phyloP scores from a whole-genome alignment of 1,284 basidiomycete genomes.

The Papiliotrema flavescens region DNA sequence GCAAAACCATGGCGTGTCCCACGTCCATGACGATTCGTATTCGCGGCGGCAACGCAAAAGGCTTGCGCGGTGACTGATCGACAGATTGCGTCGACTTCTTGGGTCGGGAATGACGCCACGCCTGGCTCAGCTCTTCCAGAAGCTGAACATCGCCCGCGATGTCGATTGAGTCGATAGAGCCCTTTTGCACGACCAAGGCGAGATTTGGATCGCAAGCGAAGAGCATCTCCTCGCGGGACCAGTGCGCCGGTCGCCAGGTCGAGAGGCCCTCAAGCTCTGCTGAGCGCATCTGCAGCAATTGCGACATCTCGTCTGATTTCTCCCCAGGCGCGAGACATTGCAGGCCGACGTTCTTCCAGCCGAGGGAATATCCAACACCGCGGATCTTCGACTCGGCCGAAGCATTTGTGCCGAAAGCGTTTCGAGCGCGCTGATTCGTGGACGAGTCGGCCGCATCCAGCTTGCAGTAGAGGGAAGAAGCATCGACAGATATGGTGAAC shows the following conservation, averaged over 20 bases:
- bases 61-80: background rate
- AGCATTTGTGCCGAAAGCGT: slow-evolving; percentile 36
- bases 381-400: slow-evolving; percentile 27
- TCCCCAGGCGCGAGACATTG: slow-evolving; percentile 36
- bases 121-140: slow-evolving; percentile 25
- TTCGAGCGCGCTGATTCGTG: slow-evolving; percentile 34
- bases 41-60: slow-evolving; percentile 25
- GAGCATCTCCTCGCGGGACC: slow-evolving; percentile 33
- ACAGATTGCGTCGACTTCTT: background rate
- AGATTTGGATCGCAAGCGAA: slow-evolving; percentile 42
- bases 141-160: slow-evolving; percentile 36
- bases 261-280: slow-evolving; percentile 36
- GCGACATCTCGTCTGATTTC: slow-evolving; percentile 19
- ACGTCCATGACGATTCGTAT: slow-evolving; percentile 33
- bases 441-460: slow-evolving; percentile 35
- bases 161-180: slow-evolving; percentile 32
- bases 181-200: slow-evolving; percentile 27
- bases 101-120: slow-evolving; percentile 17
- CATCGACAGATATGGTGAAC: slow-evolving; percentile 32
- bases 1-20: slow-evolving; percentile 28
- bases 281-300: slow-evolving; percentile 32
- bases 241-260: slow-evolving; percentile 38
- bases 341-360: slow-evolving; percentile 29
- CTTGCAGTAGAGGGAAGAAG: slow-evolving; percentile 17
- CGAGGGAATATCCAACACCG: slow-evolving; percentile 27